Base-by-base conservation (phyloP, 2,329 filamentous ascomycete species). In the Onygena corvina region DNA sequence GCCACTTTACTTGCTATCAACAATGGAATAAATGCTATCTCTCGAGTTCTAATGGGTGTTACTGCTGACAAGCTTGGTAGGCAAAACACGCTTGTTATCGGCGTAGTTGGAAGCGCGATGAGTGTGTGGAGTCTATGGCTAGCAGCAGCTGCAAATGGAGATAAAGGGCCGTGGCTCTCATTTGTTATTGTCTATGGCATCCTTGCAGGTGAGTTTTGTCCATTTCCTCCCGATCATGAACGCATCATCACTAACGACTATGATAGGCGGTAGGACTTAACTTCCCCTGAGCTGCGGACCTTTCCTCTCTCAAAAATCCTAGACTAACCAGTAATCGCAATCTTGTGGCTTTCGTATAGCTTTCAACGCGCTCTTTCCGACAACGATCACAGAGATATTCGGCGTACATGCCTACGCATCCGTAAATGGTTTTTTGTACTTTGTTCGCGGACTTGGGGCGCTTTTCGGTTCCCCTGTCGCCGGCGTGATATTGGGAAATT, bases 1-100 rank as follows among this genome's bases (percentile, higher is more conserved):
- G 65, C 67, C 0, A 68, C 63, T 16, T 62, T 70, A 12, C 67
- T 68, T 30, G 60, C 66, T 3, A 56, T 68, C 3, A 67, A 63
- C 21, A 70, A 69, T 46, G 65, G 65, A 0, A 61, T 64, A 5
- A 69, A 67, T 50, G 65, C 65, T 1, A 51, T 64, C 3, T 65
- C 65, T 2, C 65, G 66, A 48, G 61, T 70, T 3, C 56, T 59
- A 1, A 64, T 69, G 49, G 67, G 68, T 1, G 59, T 62, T 35
- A 52, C 61, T 2, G 66, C 67, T 2, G 69, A 71, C 51, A 57
- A 61, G 3, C 55, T 64, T 8, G 68, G 69, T 8, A 51, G 67
- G 9, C 56, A 69, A 12, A 70, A 70, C 50, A 63, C 64, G 1
- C 52, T 70, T 1, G 59, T 69, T 2, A 42, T 67, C 2, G 60